A percentile compares a stretch with the other conserved stretches of the same genome.
These are phyloP conservation scores for Epichloe sibirici DNA, from an alignment of 2,329 filamentous ascomycete species.

Conservation along the genomic window DNA sequence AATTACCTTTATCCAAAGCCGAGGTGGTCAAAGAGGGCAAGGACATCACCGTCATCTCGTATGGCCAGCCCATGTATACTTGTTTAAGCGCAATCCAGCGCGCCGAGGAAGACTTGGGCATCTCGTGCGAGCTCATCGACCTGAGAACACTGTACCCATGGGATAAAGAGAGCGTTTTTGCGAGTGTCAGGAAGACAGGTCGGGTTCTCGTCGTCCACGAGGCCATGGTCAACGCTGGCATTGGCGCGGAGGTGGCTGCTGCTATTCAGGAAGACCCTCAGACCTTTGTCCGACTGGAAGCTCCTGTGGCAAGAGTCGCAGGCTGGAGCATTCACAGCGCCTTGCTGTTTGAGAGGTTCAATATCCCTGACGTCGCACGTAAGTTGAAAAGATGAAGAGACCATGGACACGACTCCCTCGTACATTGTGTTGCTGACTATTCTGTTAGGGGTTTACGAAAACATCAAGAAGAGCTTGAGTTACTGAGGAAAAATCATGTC, in stretches of 20 bases:
- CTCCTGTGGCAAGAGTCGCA: constrained; percentile 71
- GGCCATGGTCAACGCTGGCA: constrained; percentile 78
- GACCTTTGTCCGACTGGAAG: constrained; percentile 73
- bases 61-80: constrained; percentile 79
- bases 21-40: constrained; percentile 71
- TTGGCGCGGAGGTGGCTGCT: constrained; percentile 81
- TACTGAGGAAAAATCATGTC: constrained; percentile 31
- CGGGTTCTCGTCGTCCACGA: constrained; percentile 83
- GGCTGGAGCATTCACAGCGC: constrained; percentile 85
- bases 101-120: constrained; percentile 60
- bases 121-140: constrained; percentile 77
- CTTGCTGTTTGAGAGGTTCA: constrained; percentile 66
- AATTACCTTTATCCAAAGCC: constrained; percentile 75
- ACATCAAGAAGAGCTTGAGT: constrained; percentile 52
- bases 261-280: constrained; percentile 67
- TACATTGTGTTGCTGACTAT: neutral
- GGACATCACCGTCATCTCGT: constrained; percentile 75
- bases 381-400: constrained; percentile 30
- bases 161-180: constrained; percentile 70
- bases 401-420: neutral
- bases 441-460: constrained; percentile 55
- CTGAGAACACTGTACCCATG: constrained; percentile 82
- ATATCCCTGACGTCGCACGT: constrained; percentile 79
- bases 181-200: constrained; percentile 79
- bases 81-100: constrained; percentile 66